A percentile compares a stretch with the other conserved stretches of the same genome.
Evolutionary conservation across 2,329 filamentous ascomycete genomes (phyloP).

Genomic region (Blastomyces emzantsi): DNA sequence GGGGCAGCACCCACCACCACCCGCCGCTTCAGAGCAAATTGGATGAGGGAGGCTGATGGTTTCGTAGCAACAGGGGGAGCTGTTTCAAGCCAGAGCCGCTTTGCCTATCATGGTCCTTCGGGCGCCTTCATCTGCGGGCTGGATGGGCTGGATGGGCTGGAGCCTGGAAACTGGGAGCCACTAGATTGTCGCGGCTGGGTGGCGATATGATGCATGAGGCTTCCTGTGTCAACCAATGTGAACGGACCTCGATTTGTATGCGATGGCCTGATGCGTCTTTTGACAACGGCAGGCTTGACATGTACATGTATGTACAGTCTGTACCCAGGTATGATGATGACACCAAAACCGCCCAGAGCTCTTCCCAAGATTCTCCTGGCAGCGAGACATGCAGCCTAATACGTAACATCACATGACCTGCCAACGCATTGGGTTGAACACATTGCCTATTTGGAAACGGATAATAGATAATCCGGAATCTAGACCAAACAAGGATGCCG

Average conservation of each 20-base stretch:
- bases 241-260: neutral
- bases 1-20: no score
- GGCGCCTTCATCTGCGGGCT: neutral
- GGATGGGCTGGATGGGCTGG: neutral
- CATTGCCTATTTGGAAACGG: neutral
- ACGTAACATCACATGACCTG: neutral
- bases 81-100: conserved; percentile 2
- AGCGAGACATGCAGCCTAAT: neutral
- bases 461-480: neutral
- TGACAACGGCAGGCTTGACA: no score
- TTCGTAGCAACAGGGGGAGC: neutral
- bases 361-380: no score
- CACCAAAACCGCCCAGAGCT: no score
- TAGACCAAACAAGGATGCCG: conserved; percentile 2
- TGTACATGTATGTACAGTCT: neutral
- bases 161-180: neutral
- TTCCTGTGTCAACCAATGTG: neutral
- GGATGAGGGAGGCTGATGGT: neutral
- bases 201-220: neutral
- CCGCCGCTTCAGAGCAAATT: neutral
- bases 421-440: no score
- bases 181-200: neutral
- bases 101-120: neutral
- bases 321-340: no score
- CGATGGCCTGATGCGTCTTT: no score